A percentile compares a stretch with the other conserved stretches of the same genome.
phyloP scores from a whole-genome alignment of 257 asterid species.

The Catharanthus roseus region DNA sequence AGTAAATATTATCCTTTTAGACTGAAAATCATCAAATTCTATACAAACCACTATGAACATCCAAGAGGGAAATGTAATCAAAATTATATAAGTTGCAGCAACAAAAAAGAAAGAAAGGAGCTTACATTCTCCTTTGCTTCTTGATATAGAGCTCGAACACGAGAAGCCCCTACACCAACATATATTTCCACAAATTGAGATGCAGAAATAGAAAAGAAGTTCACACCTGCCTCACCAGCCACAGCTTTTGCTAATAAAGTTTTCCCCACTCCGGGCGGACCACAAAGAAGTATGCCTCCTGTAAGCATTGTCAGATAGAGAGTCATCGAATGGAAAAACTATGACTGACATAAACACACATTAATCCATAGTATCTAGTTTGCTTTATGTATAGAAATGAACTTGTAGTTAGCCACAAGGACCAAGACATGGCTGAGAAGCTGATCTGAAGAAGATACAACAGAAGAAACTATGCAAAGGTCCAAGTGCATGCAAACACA shows the following conservation, averaged over 20 bases:
- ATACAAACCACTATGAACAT: neutral
- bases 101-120: neutral
- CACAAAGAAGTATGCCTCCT: slow-evolving; percentile 99
- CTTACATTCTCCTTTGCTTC: slow-evolving; percentile 95
- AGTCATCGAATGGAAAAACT: slow-evolving; percentile 13
- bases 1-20: neutral
- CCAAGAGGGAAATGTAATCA: slow-evolving; percentile 3
- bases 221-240: slow-evolving; percentile 99
- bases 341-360: neutral
- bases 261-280: slow-evolving; percentile 99
- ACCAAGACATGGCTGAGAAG: neutral
- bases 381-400: neutral
- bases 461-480: neutral
- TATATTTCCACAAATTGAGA: slow-evolving; percentile 97
- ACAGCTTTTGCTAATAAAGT: slow-evolving; percentile 95
- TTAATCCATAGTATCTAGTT: neutral
- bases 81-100: slow-evolving; percentile 2
- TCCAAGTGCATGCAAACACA: neutral
- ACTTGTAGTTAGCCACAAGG: neutral
- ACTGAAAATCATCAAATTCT: neutral
- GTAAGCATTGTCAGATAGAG: slow-evolving; percentile 21
- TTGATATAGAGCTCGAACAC: slow-evolving; percentile 93
- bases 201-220: slow-evolving; percentile 97
- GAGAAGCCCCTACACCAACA: slow-evolving; percentile 99
- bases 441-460: neutral